phyloP scores from a whole-genome alignment of 805 yeast genomes.

The Candida lessepsii region DNA sequence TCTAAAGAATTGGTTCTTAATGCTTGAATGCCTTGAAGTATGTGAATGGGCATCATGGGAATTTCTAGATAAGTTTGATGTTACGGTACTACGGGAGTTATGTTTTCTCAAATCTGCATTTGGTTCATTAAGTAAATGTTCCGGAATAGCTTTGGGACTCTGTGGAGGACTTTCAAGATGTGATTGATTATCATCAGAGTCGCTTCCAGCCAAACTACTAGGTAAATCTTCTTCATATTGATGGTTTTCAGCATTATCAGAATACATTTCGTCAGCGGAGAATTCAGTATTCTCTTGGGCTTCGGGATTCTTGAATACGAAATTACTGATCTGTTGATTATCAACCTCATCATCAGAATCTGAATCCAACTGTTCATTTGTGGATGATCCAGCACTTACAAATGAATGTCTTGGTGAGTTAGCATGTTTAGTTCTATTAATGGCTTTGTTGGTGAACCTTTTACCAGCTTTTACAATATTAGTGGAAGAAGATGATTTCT shows the following conservation, averaged over 20 bases:
- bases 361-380: constrained; percentile 20
- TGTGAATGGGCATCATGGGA: constrained; percentile 2
- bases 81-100: constrained; percentile 1
- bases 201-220: constrained; percentile 13
- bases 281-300: neutral
- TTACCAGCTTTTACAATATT: constrained; percentile 30
- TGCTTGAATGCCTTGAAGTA: constrained; percentile 13
- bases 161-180: neutral
- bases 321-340: constrained; percentile 23
- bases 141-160: constrained; percentile 1
- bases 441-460: constrained; percentile 15
- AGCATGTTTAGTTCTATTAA: neutral
- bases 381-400: constrained; percentile 26
- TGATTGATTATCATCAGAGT: constrained; percentile 11
- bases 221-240: constrained; percentile 6
- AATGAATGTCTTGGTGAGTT: constrained; percentile 26
- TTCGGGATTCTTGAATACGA: constrained; percentile 15
- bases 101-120: constrained; percentile 5
- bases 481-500: constrained; percentile 13
- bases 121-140: constrained; percentile 1
- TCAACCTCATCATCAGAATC: neutral
- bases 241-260: neutral
- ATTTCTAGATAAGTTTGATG: constrained; percentile 3
- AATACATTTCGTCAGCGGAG: constrained; percentile 2
- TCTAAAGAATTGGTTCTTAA: constrained; percentile 12